Base-by-base conservation (phyloP, 208 protist species). In the Trypanosoma boissoni region DNA sequence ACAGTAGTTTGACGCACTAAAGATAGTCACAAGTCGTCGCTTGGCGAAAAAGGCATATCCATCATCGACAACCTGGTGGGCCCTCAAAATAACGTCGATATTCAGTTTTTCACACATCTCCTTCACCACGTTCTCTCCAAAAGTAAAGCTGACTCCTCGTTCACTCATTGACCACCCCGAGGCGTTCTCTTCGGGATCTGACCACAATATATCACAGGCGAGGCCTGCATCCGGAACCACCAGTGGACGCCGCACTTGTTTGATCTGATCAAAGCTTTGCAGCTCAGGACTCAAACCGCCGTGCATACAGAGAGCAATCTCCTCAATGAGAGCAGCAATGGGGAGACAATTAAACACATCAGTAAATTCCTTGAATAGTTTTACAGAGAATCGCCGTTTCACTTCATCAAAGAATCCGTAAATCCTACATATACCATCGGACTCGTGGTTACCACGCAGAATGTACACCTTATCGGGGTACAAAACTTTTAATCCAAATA, bases 341-440 rank as follows among this genome's bases (percentile, higher is more conserved):
- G 99, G 99, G 6, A 99, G 70, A 42, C 96, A 94, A 52, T 98
- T 98, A 76, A 99, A 99, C 28, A 96, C 86, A 61, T 99, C 97
- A 2, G 95, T 92, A 68, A 99, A 99, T n/a, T 91, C 86, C 50
- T 98, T 99, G 89, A 99, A 99, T 3, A 99, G 80, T 58, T 97
- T 97, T 24, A 98, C 76, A 48, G 91, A 65, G 67, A 99, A 99
- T 6, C 98, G 77, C 14, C 97, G 77, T 65, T 99, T 99, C 70
- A 97, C 99, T 63, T 99, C 98, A 56, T 99, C 98, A 68, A 99
- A 99, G 70, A 99, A 99, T 16, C 99, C 99, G 72, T 99, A 99
- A 21, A 99, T 90, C 44, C 96, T 65, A 79, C 99, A 99, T 65
- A 99, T 99, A 23, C 91, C 94, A 21, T 98, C 98, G 66, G 98